These are phyloP conservation scores for Thelonectria rubi DNA, from an alignment of 2,329 filamentous ascomycete species.

Conservation along the genomic window DNA sequence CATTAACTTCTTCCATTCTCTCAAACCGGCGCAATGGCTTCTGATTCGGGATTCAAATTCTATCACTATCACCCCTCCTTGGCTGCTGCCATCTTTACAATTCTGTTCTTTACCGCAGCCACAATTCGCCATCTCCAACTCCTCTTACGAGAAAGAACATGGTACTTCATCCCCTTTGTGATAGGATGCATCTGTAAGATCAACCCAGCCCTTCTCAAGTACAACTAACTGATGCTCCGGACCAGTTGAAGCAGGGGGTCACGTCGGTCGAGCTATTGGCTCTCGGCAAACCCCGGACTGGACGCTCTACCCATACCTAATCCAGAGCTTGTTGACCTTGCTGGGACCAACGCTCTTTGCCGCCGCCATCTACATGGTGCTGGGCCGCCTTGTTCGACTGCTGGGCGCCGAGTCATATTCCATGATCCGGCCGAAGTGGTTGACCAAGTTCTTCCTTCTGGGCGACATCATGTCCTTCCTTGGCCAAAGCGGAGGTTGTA, in stretches of 20 bases:
- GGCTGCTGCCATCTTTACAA: not conserved
- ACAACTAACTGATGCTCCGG: not conserved
- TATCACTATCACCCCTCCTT: not conserved
- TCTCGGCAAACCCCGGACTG: not conserved
- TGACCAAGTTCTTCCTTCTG: slow-evolving; percentile 64
- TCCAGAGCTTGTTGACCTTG: slow-evolving; percentile 56
- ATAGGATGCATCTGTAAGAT: not conserved
- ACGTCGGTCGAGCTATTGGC: not conserved
- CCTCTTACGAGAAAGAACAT: not conserved
- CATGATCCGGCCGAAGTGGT: slow-evolving; percentile 48
- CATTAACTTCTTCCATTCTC: not conserved
- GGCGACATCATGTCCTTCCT: slow-evolving; percentile 64
- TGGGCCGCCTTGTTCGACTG: slow-evolving; percentile 55
- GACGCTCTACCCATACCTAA: slow-evolving; percentile 14
- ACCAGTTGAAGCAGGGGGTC: not conserved
- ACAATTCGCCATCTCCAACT: not conserved
- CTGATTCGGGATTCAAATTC: not conserved
- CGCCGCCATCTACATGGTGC: slow-evolving; percentile 61
- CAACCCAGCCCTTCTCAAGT: not conserved
- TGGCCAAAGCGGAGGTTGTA: slow-evolving; percentile 49
- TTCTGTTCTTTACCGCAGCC: not conserved
- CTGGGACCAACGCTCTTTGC: slow-evolving; percentile 58
- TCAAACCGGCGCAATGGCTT: not conserved
- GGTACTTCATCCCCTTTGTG: not conserved
- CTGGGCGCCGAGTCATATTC: slow-evolving; percentile 48